Conservation (phyloP, 495 filamentous ascomycete species). For the Lasiosphaeria miniovina region DNA sequence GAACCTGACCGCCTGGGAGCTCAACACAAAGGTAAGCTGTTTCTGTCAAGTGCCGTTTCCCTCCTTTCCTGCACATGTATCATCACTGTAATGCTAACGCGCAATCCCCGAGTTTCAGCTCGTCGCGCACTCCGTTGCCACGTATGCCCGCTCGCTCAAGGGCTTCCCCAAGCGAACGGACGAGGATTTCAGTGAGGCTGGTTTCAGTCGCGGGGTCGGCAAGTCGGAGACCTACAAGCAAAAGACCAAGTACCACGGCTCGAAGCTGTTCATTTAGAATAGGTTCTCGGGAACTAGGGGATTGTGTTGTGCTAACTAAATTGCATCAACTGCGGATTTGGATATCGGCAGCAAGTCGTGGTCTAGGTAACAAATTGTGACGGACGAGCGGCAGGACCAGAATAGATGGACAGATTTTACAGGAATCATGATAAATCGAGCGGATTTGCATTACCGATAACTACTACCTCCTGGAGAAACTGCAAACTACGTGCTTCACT, state of each 20-base stretch:
- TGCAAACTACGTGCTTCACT: too few species aligned
- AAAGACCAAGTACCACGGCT: slow-evolving; percentile 37
- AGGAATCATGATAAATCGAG: too few species aligned
- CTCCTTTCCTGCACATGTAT: neutral
- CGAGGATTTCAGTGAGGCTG: neutral
- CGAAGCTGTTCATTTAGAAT: slow-evolving; percentile 32
- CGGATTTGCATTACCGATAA: too few species aligned
- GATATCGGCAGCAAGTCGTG: too few species aligned
- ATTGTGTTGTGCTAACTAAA: too few species aligned
- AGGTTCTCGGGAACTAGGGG: too few species aligned
- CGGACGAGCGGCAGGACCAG: too few species aligned
- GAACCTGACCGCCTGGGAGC: slow-evolving; percentile 50
- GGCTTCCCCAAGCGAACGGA: slow-evolving; percentile 48
- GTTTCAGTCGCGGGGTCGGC: neutral
- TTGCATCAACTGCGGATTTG: too few species aligned
- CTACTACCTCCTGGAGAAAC: too few species aligned
- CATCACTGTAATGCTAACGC: neutral
- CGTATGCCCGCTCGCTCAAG: slow-evolving; percentile 50
- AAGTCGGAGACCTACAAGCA: slow-evolving; percentile 15
- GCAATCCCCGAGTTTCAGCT: slow-evolving; percentile 29
- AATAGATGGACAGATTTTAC: too few species aligned
- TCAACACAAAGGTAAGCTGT: slow-evolving; percentile 49
- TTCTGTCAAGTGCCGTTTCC: neutral
- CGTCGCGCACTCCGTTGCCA: slow-evolving; percentile 54
- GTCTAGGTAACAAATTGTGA: too few species aligned